These are phyloP conservation scores for Ananas comosus DNA, from an alignment of 176 grass and related monocot genomes.

Conservation along the genomic window DNA sequence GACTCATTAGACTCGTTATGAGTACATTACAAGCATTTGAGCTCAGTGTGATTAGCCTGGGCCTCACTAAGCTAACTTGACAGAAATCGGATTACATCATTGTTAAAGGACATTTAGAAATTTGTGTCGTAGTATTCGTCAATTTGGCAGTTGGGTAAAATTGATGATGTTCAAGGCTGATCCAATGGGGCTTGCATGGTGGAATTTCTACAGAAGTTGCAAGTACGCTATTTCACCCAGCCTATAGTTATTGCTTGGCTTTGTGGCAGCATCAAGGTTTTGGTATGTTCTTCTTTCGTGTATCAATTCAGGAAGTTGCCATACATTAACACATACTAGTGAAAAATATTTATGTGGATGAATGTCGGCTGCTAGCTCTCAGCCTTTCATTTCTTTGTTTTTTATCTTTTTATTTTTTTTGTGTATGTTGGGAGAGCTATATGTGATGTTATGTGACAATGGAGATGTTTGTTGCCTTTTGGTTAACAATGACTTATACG, in stretches of 20 bases:
- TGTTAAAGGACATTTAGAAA: neutral
- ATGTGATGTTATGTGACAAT: neutral
- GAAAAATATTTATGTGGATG: neutral
- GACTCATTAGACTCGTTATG: too few relatives aligned
- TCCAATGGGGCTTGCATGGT: slow-evolving; percentile 50
- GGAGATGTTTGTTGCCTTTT: too few relatives aligned
- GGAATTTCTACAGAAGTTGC: slow-evolving; percentile 14
- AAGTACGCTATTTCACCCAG: slow-evolving; percentile 59
- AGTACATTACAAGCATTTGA: too few relatives aligned
- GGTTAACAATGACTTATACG: too few relatives aligned
- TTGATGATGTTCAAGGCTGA: slow-evolving; percentile 21
- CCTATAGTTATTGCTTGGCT: slow-evolving; percentile 29
- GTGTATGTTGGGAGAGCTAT: neutral
- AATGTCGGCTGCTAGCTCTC: neutral
- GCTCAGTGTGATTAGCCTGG: too few relatives aligned
- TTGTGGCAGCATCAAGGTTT: slow-evolving; percentile 48
- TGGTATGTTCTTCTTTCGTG: slow-evolving; percentile 22
- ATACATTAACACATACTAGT: slow-evolving; percentile 13
- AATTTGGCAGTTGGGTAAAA: neutral
- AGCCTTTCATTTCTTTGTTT: neutral
- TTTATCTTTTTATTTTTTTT: neutral
- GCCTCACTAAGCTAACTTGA: too few relatives aligned
- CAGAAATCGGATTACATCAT: neutral
- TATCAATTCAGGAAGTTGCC: slow-evolving; percentile 57
- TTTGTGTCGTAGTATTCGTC: neutral